Conservation (phyloP, 164 flowering plant species). For the Vitis riparia region DNA sequence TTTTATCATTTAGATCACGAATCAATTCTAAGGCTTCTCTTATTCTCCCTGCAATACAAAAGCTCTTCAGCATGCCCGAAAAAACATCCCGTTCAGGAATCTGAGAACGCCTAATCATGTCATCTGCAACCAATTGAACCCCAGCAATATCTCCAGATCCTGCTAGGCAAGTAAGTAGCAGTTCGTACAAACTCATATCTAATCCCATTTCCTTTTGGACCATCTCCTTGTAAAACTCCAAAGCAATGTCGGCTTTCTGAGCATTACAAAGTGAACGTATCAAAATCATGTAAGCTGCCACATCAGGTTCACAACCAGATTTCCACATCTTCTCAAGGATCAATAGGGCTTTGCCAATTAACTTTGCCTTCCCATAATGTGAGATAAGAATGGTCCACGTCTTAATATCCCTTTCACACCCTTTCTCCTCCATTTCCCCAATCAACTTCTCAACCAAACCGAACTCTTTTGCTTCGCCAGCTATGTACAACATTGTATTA, state of each 20-base stretch:
- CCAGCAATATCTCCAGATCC: constrained; percentile 48
- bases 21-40: constrained; percentile 69
- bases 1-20: constrained; percentile 48
- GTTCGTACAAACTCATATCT: constrained; percentile 36
- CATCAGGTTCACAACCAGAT: constrained; percentile 64
- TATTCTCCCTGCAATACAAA: constrained; percentile 66
- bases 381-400: constrained; percentile 78
- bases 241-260: constrained; percentile 63
- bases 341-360: constrained; percentile 53
- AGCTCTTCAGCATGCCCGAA: constrained; percentile 50
- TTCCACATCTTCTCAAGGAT: constrained; percentile 63
- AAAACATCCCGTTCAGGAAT: constrained; percentile 45
- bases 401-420: constrained; percentile 51
- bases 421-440: constrained; percentile 59
- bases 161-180: constrained; percentile 52
- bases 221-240: constrained; percentile 82
- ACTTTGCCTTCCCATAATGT: constrained; percentile 59
- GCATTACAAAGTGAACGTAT: constrained; percentile 49
- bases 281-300: constrained; percentile 37
- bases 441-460: constrained; percentile 48
- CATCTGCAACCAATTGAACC: constrained; percentile 50
- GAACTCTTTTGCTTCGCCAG: constrained; percentile 70
- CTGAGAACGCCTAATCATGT: constrained; percentile 56
- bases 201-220: constrained; percentile 39
- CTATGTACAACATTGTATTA: constrained; percentile 66